Percentiles rank a stretch among this genome's conserved stretches.
phyloP scores from a whole-genome alignment of 305 asterid species.

The Fraxinus nigra region DNA sequence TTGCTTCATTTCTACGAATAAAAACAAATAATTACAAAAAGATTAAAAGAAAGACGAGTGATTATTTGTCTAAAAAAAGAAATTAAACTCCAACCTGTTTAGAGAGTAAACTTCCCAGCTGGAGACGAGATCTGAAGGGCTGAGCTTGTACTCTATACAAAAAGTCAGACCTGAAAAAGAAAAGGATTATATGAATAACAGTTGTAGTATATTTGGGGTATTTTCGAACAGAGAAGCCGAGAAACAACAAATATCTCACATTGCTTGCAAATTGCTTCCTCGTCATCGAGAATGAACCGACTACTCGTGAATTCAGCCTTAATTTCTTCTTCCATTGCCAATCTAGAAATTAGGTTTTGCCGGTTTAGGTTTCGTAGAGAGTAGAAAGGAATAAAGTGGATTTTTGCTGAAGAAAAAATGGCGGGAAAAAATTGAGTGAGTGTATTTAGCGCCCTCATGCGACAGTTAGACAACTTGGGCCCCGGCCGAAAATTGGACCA shows the following conservation, averaged over 20 bases:
- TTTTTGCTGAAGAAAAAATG: conserved; percentile 23
- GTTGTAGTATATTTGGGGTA: neutral
- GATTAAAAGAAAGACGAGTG: neutral
- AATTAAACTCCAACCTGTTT: conserved; percentile 53
- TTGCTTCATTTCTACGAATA: neutral
- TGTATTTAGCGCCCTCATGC: neutral
- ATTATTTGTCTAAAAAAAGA: neutral
- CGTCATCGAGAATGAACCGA: conserved; percentile 62
- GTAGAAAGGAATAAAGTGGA: neutral
- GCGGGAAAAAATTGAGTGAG: conserved; percentile 51
- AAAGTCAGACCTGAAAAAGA: conserved; percentile 56
- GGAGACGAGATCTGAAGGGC: conserved; percentile 84
- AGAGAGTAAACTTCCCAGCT: conserved; percentile 84
- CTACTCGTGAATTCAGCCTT: conserved; percentile 64
- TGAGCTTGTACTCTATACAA: conserved; percentile 76
- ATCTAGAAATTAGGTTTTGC: conserved; percentile 22
- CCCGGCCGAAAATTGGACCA: neutral
- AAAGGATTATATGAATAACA: neutral
- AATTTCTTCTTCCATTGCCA: conserved; percentile 82
- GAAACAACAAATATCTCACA: conserved; percentile 40
- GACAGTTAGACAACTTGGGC: neutral
- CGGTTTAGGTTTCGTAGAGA: conserved; percentile 28
- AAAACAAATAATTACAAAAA: neutral
- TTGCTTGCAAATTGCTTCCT: conserved; percentile 64
- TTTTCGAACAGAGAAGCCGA: neutral